phyloP scores from a whole-genome alignment of 495 filamentous ascomycete genomes.

The Aspergillus asperescens region DNA sequence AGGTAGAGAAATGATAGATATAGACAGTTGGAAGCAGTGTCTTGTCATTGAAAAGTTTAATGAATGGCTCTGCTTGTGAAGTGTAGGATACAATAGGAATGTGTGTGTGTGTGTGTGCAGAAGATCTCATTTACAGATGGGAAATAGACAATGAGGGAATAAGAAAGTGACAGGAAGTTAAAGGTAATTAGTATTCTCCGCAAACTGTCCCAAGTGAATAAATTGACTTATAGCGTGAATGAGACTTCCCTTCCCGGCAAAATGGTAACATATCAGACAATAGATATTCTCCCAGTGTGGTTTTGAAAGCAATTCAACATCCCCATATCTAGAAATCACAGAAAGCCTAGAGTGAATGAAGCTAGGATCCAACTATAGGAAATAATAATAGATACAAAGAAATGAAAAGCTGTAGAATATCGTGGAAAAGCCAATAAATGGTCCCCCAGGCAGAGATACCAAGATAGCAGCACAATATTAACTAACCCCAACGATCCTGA shows the following conservation, averaged over 20 bases:
- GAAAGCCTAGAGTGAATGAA: background rate
- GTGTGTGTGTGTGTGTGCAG: too few species aligned
- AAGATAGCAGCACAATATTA: background rate
- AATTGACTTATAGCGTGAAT: too few species aligned
- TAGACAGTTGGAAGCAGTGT: background rate
- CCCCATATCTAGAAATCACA: too few species aligned
- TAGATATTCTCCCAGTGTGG: too few species aligned
- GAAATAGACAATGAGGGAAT: background rate
- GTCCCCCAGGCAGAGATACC: background rate
- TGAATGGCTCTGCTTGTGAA: background rate
- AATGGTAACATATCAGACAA: too few species aligned
- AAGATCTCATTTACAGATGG: background rate
- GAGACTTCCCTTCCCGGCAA: too few species aligned
- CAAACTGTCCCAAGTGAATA: too few species aligned
- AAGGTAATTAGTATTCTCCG: background rate
- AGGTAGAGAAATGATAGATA: background rate
- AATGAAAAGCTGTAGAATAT: background rate
- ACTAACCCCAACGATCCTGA: constrained; percentile 29
- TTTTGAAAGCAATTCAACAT: too few species aligned
- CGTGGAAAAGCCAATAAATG: background rate
- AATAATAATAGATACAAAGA: background rate
- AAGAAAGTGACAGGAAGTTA: background rate
- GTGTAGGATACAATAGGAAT: background rate
- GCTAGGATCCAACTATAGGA: background rate
- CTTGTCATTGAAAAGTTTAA: background rate